Conservation (phyloP, 2,329 filamentous ascomycete species). For the Claviceps citrina region DNA sequence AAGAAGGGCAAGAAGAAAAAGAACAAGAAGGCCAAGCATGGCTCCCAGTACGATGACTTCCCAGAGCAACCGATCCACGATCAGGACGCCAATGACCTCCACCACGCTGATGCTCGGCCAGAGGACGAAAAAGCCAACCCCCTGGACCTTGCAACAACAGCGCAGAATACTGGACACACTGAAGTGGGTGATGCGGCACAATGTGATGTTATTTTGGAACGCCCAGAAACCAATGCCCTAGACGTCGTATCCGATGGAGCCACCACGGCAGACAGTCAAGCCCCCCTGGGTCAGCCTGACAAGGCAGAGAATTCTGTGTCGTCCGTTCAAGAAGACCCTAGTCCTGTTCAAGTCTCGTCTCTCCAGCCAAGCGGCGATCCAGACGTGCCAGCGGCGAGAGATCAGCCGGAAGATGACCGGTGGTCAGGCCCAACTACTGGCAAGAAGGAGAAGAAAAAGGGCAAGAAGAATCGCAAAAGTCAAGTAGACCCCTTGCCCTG, state of each 20-base stretch:
- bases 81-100: conserved; percentile 4
- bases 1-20: conserved; percentile 18
- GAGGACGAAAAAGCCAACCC: conserved; percentile 6
- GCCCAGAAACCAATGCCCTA: background rate
- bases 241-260: background rate
- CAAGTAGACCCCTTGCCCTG: conserved; percentile 4
- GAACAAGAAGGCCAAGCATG: conserved; percentile 9
- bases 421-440: conserved; percentile 4
- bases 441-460: conserved; percentile 12
- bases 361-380: conserved; percentile 1
- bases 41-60: conserved; percentile 1
- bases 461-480: conserved; percentile 7
- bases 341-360: background rate
- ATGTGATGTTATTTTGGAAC: conserved; percentile 3
- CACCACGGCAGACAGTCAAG: background rate
- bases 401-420: conserved; percentile 7
- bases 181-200: conserved; percentile 3
- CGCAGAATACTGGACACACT: conserved; percentile 4
- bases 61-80: conserved; percentile 3
- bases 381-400: conserved; percentile 1
- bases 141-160: conserved; percentile 7
- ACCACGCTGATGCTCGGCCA: conserved; percentile 7
- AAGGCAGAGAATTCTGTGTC: conserved; percentile 1
- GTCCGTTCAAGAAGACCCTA: background rate
- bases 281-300: background rate